Conservation (phyloP, 306 rosid genomes). For the Canavalia gladiata region DNA sequence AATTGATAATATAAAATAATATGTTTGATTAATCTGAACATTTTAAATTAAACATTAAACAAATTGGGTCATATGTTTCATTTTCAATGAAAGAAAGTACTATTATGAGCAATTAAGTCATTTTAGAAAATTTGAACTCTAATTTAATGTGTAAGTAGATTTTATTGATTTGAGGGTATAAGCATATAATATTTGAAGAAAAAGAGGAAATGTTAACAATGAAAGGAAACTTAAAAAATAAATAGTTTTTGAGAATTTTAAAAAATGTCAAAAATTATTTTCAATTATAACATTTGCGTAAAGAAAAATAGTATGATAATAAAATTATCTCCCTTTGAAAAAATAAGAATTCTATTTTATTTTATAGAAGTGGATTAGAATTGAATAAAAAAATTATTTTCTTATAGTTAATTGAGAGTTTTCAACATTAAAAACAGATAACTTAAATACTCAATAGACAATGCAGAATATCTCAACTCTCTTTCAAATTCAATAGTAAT, state of each 20-base stretch:
- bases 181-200: no score
- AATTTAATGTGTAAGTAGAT: no score
- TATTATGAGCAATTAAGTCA: neutral
- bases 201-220: no score
- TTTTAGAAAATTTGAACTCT: neutral
- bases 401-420: neutral
- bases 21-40: neutral
- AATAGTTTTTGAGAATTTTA: no score
- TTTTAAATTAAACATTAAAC: neutral
- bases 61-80: neutral
- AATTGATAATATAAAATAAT: neutral
- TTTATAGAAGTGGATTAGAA: no score
- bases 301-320: neutral
- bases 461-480: conserved; percentile 1
- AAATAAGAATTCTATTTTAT: neutral
- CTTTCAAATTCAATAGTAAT: conserved; percentile 5
- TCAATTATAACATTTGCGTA: neutral
- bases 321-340: neutral
- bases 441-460: neutral
- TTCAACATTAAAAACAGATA: neutral
- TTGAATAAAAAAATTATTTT: neutral
- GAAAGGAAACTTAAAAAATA: no score
- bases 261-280: neutral
- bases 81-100: neutral
- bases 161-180: no score